Conservation (phyloP, 768 basidiomycete genomes). For the Phanerodontia chrysosporium region DNA sequence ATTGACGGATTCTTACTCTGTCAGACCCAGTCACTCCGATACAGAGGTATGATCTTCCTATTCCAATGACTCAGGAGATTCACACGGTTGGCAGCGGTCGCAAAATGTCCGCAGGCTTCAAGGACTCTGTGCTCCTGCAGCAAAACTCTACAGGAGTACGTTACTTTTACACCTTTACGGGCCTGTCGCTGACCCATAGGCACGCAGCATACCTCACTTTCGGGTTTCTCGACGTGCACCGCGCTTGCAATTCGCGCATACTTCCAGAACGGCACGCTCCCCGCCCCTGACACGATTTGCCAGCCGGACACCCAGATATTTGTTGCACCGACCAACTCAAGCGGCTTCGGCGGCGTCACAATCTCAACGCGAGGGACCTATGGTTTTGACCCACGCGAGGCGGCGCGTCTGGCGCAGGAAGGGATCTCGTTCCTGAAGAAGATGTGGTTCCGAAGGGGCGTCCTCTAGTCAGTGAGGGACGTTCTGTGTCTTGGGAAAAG, state of each 20-base stretch:
- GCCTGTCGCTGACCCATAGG: neutral
- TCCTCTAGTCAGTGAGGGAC: no score
- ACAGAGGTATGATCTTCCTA: constrained; percentile 4
- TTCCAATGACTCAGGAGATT: no score
- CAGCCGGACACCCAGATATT: constrained; percentile 10
- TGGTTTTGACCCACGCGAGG: no score
- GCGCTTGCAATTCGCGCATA: constrained; percentile 33
- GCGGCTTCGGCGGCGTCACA: no score
- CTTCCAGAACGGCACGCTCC: constrained; percentile 37
- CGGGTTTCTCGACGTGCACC: constrained; percentile 30
- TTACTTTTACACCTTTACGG: neutral
- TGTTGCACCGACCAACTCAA: no score
- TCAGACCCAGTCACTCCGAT: constrained; percentile 16
- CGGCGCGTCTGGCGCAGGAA: no score
- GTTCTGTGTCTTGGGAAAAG: no score
- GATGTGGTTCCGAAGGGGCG: no score
- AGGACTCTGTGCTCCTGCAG: neutral
- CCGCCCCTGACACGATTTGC: constrained; percentile 37
- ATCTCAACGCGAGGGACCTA: no score
- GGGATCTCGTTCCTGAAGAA: no score
- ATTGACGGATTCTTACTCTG: neutral
- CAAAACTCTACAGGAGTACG: constrained; percentile 6
- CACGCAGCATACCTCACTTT: constrained; percentile 4
- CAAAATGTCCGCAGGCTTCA: constrained; percentile 3
- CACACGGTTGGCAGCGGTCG: neutral